phyloP scores from a whole-genome alignment of 805 yeast genomes.

The Sugiyamaella smithiae region DNA sequence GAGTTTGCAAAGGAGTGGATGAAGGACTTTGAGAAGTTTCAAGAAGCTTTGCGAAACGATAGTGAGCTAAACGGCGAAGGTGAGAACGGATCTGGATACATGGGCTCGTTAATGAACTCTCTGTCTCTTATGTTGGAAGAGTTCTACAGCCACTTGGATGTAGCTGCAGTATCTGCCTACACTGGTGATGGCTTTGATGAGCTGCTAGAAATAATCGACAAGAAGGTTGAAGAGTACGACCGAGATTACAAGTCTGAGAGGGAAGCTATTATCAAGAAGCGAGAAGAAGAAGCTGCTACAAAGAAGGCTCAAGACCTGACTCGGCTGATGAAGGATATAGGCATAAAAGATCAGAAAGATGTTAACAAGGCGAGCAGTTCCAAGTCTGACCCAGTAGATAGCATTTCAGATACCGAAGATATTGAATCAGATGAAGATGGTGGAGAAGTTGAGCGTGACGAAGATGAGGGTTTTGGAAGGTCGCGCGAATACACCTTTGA shows the following conservation, averaged over 20 bases:
- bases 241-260: conserved; percentile 81
- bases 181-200: conserved; percentile 96
- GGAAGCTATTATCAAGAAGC: conserved; percentile 71
- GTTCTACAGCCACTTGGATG: conserved; percentile 87
- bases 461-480: conserved; percentile 17
- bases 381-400: conserved; percentile 55
- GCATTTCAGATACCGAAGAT: conserved; percentile 53
- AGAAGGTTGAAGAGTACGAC: conserved; percentile 83
- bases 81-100: conserved; percentile 73
- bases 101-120: conserved; percentile 90
- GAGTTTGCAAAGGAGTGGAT: conserved; percentile 94
- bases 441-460: conserved; percentile 33
- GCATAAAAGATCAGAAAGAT: conserved; percentile 46
- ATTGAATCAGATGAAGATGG: conserved; percentile 41
- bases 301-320: conserved; percentile 69
- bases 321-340: conserved; percentile 82
- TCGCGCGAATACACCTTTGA: conserved; percentile 17
- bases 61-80: conserved; percentile 62
- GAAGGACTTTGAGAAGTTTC: conserved; percentile 93
- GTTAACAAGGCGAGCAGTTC: conserved; percentile 38
- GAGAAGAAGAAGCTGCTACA: conserved; percentile 69
- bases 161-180: conserved; percentile 86
- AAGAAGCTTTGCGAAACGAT: conserved; percentile 65
- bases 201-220: conserved; percentile 77
- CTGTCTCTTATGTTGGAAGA: conserved; percentile 96